A percentile compares a stretch with the other conserved stretches of the same genome.
phyloP scores from a whole-genome alignment of 2,329 filamentous ascomycete genomes.

The Colletotrichum orbiculare region DNA sequence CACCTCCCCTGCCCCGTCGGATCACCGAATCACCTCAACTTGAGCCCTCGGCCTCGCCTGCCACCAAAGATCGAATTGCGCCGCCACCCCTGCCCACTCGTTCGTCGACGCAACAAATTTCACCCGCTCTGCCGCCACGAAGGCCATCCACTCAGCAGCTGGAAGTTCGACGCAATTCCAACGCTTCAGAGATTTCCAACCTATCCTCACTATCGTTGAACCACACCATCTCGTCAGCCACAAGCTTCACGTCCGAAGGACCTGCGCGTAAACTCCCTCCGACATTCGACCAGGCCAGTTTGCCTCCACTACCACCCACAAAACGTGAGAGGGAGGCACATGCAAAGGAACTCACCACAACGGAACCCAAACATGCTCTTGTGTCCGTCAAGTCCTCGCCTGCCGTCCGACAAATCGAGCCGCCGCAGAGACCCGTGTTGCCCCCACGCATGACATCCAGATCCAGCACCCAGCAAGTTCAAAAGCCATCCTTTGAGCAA shows the following conservation, averaged over 20 bases:
- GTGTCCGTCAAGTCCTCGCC: slow-evolving; percentile 52
- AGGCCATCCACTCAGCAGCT: slow-evolving; percentile 58
- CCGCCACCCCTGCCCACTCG: slow-evolving; percentile 52
- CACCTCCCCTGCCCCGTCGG: slow-evolving; percentile 53
- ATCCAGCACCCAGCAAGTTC: slow-evolving; percentile 47
- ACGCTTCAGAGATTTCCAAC: slow-evolving; percentile 67
- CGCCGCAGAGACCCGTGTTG: slow-evolving; percentile 52
- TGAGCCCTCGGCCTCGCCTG: slow-evolving; percentile 40
- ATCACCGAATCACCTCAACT: slow-evolving; percentile 43
- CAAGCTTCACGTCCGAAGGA: slow-evolving; percentile 59
- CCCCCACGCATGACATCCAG: slow-evolving; percentile 65
- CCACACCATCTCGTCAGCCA: slow-evolving; percentile 56
- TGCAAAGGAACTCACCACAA: slow-evolving; percentile 33
- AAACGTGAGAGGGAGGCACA: slow-evolving; percentile 64
- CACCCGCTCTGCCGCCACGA: slow-evolving; percentile 63
- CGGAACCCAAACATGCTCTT: slow-evolving; percentile 45
- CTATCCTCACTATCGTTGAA: slow-evolving; percentile 64
- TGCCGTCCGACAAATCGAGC: slow-evolving; percentile 46
- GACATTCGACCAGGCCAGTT: slow-evolving; percentile 63
- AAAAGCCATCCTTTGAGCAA: slow-evolving; percentile 13
- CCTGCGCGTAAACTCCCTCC: slow-evolving; percentile 65
- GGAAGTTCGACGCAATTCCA: slow-evolving; percentile 62
- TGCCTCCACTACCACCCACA: slow-evolving; percentile 68
- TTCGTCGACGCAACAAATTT: slow-evolving; percentile 50
- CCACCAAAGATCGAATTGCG: slow-evolving; percentile 42